phyloP scores from a whole-genome alignment of 129 eudicot species.

The Erigeron canadensis region DNA sequence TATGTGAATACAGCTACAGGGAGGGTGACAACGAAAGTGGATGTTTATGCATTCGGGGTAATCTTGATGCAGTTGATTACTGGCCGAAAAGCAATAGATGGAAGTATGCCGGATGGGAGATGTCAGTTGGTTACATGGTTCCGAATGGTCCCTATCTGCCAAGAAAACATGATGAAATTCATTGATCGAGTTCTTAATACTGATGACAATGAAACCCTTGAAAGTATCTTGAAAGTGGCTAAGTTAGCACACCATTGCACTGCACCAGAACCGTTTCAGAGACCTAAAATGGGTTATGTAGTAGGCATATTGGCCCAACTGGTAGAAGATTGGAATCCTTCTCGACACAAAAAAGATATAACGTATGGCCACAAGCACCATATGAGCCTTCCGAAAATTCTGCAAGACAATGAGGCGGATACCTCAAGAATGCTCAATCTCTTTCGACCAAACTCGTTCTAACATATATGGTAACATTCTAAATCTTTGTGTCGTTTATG shows the following conservation, averaged over 20 bases:
- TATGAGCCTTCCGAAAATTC: conserved; percentile 58
- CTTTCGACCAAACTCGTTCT: conserved; percentile 41
- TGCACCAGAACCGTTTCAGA: conserved; percentile 34
- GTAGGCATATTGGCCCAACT: conserved; percentile 35
- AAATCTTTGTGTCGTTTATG: too few relatives aligned
- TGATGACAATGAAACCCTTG: conserved; percentile 36
- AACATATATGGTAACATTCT: too few relatives aligned
- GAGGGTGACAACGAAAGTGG: too few relatives aligned
- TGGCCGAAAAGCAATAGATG: too few relatives aligned
- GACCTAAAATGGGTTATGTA: conserved; percentile 47
- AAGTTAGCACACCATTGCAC: conserved; percentile 49
- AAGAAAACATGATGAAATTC: conserved; percentile 28
- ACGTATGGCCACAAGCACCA: conserved; percentile 42
- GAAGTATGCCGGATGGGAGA: too few relatives aligned
- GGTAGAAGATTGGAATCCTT: conserved; percentile 42
- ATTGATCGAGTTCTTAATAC: conserved; percentile 34
- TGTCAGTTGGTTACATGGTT: too few relatives aligned
- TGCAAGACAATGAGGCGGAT: conserved; percentile 66
- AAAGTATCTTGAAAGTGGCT: conserved; percentile 43
- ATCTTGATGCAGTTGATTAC: too few relatives aligned
- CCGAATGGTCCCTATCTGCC: conserved; percentile 27
- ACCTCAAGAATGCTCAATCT: conserved; percentile 46
- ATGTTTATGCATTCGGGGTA: too few relatives aligned
- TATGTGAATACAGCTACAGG: too few relatives aligned
- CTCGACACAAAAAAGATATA: conserved; percentile 39